Conservation (phyloP, 805 yeast species). For the Ogataea nakhonphanomensis region DNA sequence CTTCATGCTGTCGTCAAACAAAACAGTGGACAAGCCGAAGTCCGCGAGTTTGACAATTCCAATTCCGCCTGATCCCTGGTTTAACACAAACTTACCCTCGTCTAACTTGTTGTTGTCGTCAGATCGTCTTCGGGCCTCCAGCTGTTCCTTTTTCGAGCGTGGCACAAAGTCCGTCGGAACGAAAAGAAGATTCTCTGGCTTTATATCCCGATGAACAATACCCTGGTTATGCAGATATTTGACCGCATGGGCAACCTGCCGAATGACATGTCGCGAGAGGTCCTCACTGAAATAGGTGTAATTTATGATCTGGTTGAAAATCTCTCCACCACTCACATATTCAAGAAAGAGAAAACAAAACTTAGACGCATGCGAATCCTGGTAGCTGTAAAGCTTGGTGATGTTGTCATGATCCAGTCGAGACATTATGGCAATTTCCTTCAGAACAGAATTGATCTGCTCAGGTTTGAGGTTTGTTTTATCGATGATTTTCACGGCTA, state of each 20-base stretch:
- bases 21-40: slow-evolving; percentile 63
- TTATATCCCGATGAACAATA: slow-evolving; percentile 76
- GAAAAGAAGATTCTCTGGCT: slow-evolving; percentile 74
- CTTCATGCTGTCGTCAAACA: slow-evolving; percentile 39
- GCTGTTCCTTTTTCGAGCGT: slow-evolving; percentile 39
- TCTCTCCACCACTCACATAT: slow-evolving; percentile 73
- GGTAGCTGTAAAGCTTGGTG: slow-evolving; percentile 50
- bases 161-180: slow-evolving; percentile 48
- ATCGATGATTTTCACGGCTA: slow-evolving; percentile 76
- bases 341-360: slow-evolving; percentile 67
- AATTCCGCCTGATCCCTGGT: slow-evolving; percentile 60
- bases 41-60: slow-evolving; percentile 66
- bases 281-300: slow-evolving; percentile 74
- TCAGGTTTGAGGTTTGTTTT: slow-evolving; percentile 52
- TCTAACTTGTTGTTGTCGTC: slow-evolving; percentile 60
- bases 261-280: slow-evolving; percentile 65
- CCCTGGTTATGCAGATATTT: slow-evolving; percentile 70
- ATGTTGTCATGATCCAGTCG: slow-evolving; percentile 60
- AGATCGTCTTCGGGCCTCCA: slow-evolving; percentile 43
- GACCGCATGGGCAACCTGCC: slow-evolving; percentile 68
- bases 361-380: slow-evolving; percentile 42
- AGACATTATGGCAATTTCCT: slow-evolving; percentile 73
- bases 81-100: slow-evolving; percentile 54
- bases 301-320: slow-evolving; percentile 75
- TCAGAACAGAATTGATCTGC: slow-evolving; percentile 55